phyloP scores from a whole-genome alignment of 352 stramenopile species.

The Pythium scleroteichum region DNA sequence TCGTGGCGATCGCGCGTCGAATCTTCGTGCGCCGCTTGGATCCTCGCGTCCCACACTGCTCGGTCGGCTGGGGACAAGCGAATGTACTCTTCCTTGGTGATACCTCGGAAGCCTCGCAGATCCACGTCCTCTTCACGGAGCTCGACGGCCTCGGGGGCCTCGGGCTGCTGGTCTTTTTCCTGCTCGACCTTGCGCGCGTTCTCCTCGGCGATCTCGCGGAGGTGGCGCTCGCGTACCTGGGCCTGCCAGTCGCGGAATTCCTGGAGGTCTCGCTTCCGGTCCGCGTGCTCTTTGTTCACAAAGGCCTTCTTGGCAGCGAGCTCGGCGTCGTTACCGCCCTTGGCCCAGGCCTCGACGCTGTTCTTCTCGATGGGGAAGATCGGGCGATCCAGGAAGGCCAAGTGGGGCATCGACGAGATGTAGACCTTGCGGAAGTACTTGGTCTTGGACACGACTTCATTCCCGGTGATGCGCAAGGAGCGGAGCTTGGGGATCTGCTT shows the following conservation, averaged over 20 bases:
- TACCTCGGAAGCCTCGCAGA: conserved; percentile 55
- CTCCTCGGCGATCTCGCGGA: conserved; percentile 57
- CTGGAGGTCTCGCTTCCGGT: conserved; percentile 60
- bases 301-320: conserved; percentile 65
- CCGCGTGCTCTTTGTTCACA: conserved; percentile 78
- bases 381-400: conserved; percentile 94
- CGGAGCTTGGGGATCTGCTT: conserved; percentile 78
- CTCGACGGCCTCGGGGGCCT: conserved; percentile 27
- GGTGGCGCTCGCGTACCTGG: conserved; percentile 59
- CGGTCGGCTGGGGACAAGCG: conserved; percentile 43
- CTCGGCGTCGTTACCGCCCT: conserved; percentile 90
- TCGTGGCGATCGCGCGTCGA: conserved; percentile 37
- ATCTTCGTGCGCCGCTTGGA: conserved; percentile 49
- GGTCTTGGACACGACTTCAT: conserved; percentile 90
- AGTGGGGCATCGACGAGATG: conserved; percentile 75
- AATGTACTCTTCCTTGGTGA: conserved; percentile 66
- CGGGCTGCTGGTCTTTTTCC: conserved; percentile 33
- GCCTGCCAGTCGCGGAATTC: conserved; percentile 83
- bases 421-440: conserved; percentile 94
- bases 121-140: conserved; percentile 33
- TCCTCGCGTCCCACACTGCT: conserved; percentile 58
- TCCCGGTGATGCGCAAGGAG: conserved; percentile 82
- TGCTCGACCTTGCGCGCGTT: conserved; percentile 41
- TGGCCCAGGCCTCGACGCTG: conserved; percentile 82
- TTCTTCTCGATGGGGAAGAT: conserved; percentile 92